These are phyloP conservation scores for Gossypium rotundifolium DNA, from an alignment of 345 rosid species.

Conservation along the genomic window DNA sequence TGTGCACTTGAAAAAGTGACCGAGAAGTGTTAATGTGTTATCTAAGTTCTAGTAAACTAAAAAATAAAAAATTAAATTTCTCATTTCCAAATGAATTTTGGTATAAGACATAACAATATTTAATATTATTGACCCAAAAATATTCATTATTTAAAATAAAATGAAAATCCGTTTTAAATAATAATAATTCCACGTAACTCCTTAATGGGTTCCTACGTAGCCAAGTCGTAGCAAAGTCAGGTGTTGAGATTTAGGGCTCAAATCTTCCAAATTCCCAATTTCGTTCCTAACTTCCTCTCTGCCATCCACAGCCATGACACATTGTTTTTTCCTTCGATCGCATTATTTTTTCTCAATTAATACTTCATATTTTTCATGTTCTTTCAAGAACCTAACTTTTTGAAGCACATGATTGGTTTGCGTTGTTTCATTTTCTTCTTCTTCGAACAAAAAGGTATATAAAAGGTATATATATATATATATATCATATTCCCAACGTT, in stretches of 20 bases:
- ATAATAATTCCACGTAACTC: not conserved
- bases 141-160: too few relatives aligned
- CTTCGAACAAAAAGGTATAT: conserved; percentile 7
- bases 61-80: too few relatives aligned
- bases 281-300: too few relatives aligned
- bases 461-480: not conserved
- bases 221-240: not conserved
- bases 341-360: not conserved
- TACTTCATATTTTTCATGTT: not conserved
- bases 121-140: too few relatives aligned
- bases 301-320: not conserved
- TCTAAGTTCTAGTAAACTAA: too few relatives aligned
- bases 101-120: too few relatives aligned
- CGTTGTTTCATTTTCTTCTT: conserved; percentile 7
- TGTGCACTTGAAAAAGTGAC: not conserved
- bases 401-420: conserved; percentile 1
- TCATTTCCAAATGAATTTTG: too few relatives aligned
- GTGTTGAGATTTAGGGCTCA: too few relatives aligned
- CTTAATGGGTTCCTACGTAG: conserved; percentile 5
- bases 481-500: not conserved
- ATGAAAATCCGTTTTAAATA: too few relatives aligned
- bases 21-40: not conserved
- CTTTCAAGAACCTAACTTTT: not conserved
- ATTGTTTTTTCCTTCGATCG: not conserved
- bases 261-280: too few relatives aligned